Conservation (phyloP, 164 flowering plant genomes). For the Berberis vulgaris region DNA sequence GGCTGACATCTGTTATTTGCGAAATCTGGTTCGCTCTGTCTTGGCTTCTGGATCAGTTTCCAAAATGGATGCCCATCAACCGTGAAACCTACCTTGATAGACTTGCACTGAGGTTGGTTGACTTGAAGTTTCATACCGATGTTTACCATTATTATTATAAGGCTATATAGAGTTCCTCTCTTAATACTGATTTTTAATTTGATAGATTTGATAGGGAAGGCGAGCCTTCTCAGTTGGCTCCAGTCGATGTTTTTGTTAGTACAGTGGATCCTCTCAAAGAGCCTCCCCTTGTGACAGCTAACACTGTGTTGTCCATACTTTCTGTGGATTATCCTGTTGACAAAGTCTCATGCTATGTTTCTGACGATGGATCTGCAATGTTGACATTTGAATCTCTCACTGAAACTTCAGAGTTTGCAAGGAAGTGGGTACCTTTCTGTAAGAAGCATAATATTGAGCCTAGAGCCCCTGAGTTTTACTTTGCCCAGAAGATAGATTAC, state of each 20-base stretch:
- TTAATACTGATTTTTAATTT: not conserved
- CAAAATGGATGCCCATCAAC: no score
- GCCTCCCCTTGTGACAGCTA: slow-evolving; percentile 94
- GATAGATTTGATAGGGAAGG: slow-evolving; percentile 87
- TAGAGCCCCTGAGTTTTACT: slow-evolving; percentile 96
- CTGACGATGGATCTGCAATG: slow-evolving; percentile 99
- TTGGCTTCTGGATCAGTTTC: no score
- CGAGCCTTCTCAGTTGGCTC: slow-evolving; percentile 89
- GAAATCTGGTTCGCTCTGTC: no score
- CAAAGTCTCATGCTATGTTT: slow-evolving; percentile 96
- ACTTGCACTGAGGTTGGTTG: no score
- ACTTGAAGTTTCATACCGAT: no score
- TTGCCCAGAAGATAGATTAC: slow-evolving; percentile 90
- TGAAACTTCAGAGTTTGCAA: slow-evolving; percentile 94
- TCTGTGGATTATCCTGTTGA: slow-evolving; percentile 98
- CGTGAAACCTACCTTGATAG: no score
- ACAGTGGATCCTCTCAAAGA: slow-evolving; percentile 98
- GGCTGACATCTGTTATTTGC: no score
- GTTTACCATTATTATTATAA: no score
- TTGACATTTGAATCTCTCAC: slow-evolving; percentile 91
- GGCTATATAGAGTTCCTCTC: not conserved
- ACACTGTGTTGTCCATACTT: slow-evolving; percentile 93
- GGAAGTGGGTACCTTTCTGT: slow-evolving; percentile 98
- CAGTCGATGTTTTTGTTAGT: slow-evolving; percentile 94
- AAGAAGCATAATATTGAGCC: slow-evolving; percentile 94